Evolutionary conservation across 345 rosid species (phyloP), one percentile per base, ranked within the genome.

Genomic region (Iberis pinnata): DNA sequence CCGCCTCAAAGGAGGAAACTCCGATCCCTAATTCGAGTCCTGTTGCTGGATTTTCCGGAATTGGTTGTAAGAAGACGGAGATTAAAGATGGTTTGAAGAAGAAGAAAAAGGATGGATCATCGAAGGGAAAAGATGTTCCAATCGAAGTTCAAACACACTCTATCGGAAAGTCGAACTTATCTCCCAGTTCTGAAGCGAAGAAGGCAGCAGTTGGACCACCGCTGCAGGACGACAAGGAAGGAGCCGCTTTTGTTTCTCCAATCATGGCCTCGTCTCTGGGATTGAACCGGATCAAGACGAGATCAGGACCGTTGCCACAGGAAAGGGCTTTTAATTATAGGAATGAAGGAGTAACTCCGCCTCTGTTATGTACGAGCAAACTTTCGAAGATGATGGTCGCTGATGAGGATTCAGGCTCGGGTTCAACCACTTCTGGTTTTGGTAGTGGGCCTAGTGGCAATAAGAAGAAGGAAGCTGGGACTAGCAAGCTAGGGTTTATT

Each of bases 291-390:
- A 93, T 93, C 53, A 93, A 93, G 79, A 93, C 99, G 19, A 71
- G 97, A 70, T 93, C 97, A 5, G 96, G 97, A 11, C 97, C 99
- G 6, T 73, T 93, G 85, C 95, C 89, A 1, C 84, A 80, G 65
- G 97, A 88, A 67, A 88, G 83, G 49, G 76, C 78, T 49, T 93
- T 80, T 9, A 72, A 82, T 49, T 83, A 76, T 24, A 69, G 80
- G 43, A 85, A 78, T 6, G 95, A 83, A 42, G 79, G 74, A 26
- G 83, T 75, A 35, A 36, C 77, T 18, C 58, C 73, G 12, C 70
- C 78, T 9, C 49, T 68, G 37, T 35, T 78, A 25, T 83, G 89
- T 10, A 73, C 88, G 5, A 93, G 99, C 65, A 86, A 83, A 53
- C 69, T 93, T 49, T 93, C 99, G 2, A 82, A 78, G 81, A 68